phyloP scores from a whole-genome alignment of 225 moss, liverwort and hornwort genomes.

The Thuidium tamariscinum region DNA sequence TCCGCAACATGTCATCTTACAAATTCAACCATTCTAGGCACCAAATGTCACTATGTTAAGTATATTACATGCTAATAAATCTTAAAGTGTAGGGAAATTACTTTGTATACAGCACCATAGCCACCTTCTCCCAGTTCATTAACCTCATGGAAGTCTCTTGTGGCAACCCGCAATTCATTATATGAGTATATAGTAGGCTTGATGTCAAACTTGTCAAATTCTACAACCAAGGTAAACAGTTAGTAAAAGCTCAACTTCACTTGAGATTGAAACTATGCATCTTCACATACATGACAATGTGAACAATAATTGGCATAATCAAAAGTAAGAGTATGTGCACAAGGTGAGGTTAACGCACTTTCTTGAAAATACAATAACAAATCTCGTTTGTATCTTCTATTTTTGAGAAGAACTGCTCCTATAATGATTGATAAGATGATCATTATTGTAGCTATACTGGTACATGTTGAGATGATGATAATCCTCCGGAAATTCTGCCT shows the following conservation, averaged over 20 bases:
- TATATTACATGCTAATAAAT: not conserved
- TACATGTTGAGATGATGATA: not conserved
- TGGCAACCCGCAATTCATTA: not conserved
- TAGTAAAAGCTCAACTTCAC: not conserved
- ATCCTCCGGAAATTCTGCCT: rapidly evolving
- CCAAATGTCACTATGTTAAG: not conserved
- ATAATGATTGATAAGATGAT: not conserved
- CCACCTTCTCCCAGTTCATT: not conserved
- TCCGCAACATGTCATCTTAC: rapidly evolving
- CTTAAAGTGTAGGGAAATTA: not conserved
- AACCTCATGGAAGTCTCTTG: not conserved
- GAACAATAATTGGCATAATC: not conserved
- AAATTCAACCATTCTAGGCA: not conserved
- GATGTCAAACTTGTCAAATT: not conserved
- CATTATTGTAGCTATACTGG: not conserved
- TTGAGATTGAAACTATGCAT: not conserved
- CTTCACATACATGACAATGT: not conserved
- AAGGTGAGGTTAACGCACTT: not conserved
- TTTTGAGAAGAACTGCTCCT: not conserved
- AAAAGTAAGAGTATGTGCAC: rapidly evolving
- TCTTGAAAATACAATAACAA: rapidly evolving
- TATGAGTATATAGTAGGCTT: slow-evolving; percentile 2
- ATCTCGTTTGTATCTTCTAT: not conserved
- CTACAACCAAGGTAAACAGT: not conserved
- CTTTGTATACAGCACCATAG: not conserved